These are phyloP conservation scores for Picochlorum sp. DNA, from an alignment of 139 green algal genomes.

Conservation along the genomic window DNA sequence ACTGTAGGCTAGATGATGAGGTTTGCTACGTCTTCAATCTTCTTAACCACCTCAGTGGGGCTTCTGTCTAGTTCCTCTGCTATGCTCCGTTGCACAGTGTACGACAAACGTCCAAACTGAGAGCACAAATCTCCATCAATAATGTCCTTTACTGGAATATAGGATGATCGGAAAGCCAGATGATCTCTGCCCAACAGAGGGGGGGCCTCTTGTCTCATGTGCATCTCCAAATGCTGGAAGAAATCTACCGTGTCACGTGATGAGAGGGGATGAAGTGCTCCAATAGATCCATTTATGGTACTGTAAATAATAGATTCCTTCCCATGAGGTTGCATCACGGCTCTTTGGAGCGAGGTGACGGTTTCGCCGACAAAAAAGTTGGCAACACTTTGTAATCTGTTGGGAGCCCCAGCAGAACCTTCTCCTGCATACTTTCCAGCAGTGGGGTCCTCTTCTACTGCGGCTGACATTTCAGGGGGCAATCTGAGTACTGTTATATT, in stretches of 20 bases:
- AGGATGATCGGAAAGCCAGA: conserved; percentile 77
- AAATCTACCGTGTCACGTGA: conserved; percentile 90
- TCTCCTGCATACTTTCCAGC: conserved; percentile 71
- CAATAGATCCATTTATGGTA: conserved; percentile 76
- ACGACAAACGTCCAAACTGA: conserved; percentile 54
- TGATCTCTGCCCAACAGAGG: conserved; percentile 89
- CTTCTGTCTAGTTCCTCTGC: conserved; percentile 79
- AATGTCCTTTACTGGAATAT: conserved; percentile 88
- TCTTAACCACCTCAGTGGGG: conserved; percentile 91
- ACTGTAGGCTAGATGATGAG: conserved; percentile 33
- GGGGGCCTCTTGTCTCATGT: conserved; percentile 88
- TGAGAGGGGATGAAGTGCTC: conserved; percentile 77
- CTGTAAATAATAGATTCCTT: conserved; percentile 72
- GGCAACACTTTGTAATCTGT: conserved; percentile 74
- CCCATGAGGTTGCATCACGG: conserved; percentile 67
- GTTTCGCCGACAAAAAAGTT: conserved; percentile 92
- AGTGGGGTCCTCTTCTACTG: conserved; percentile 96
- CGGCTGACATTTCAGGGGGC: conserved; percentile 68
- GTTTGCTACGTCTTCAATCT: conserved; percentile 92
- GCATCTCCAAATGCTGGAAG: conserved; percentile 97
- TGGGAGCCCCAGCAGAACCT: conserved; percentile 69
- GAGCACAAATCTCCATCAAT: conserved; percentile 95
- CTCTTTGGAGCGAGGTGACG: conserved; percentile 68
- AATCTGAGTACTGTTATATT: conserved; percentile 83
- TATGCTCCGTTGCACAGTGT: conserved; percentile 59